Evolutionary conservation across 139 green algal species (phyloP).

Genomic region (Tetratostichococcus sp.): DNA sequence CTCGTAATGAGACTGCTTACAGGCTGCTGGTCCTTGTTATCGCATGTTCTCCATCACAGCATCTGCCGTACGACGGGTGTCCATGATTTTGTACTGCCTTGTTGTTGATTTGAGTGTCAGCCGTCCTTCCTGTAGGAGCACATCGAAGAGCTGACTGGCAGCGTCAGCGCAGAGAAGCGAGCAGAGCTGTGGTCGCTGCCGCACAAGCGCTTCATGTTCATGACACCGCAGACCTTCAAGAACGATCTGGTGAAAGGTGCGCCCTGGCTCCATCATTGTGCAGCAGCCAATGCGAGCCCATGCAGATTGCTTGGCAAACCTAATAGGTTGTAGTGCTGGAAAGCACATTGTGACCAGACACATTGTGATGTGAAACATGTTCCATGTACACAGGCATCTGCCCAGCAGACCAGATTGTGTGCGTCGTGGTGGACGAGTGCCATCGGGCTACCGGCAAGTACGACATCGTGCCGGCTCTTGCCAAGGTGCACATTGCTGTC

Average conservation of each 20-base stretch:
- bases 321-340: not conserved
- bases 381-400: slow-evolving; percentile 60
- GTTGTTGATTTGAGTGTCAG: no score
- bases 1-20: no score
- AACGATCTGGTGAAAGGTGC: slow-evolving; percentile 78
- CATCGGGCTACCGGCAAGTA: slow-evolving; percentile 75
- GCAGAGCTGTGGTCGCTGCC: slow-evolving; percentile 44
- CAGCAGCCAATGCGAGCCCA: not conserved
- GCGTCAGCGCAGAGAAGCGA: slow-evolving; percentile 24
- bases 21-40: no score
- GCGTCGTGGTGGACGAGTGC: slow-evolving; percentile 93
- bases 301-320: no score
- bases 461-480: slow-evolving; percentile 49
- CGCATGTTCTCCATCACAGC: no score
- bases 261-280: slow-evolving; percentile 2
- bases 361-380: no score
- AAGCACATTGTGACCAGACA: no score
- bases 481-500: no score
- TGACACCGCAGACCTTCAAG: slow-evolving; percentile 83
- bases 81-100: no score
- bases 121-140: slow-evolving; percentile 18
- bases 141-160: slow-evolving; percentile 34
- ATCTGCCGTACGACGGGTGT: no score
- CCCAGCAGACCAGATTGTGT: slow-evolving; percentile 62
- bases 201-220: slow-evolving; percentile 81